Conservation (phyloP, 352 stramenopile species). For the Nothophytophthora sp. region DNA sequence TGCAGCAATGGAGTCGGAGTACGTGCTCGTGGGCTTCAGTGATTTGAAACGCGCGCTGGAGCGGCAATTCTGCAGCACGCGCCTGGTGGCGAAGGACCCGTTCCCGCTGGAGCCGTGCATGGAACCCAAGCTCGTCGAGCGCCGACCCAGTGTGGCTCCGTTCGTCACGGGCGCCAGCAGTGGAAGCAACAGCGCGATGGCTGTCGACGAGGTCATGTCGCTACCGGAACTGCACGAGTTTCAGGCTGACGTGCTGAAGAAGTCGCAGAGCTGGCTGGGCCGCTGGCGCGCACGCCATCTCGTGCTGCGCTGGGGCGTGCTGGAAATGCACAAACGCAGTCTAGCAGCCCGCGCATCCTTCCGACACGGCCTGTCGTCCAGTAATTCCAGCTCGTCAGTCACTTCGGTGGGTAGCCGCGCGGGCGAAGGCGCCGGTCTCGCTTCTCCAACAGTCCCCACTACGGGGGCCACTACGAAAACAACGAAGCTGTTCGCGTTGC, state of each 20-base stretch:
- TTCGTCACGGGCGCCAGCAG: conserved; percentile 10
- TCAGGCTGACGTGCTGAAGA: conserved; percentile 57
- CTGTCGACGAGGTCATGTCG: conserved; percentile 2
- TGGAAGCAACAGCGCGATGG: conserved; percentile 2
- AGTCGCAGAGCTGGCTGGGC: conserved; percentile 67
- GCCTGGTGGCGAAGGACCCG: conserved; percentile 38
- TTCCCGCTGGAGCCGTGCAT: conserved; percentile 34
- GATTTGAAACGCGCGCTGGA: conserved; percentile 40
- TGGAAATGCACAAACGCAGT: conserved; percentile 57
- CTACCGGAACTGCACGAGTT: conserved; percentile 42
- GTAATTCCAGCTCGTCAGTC: conserved; percentile 2
- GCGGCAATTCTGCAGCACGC: conserved; percentile 28
- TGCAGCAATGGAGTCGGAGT: not conserved
- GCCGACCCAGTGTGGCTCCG: conserved; percentile 12
- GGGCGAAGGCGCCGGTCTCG: conserved; percentile 5
- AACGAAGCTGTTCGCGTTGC: conserved; percentile 40
- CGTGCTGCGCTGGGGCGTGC: conserved; percentile 47
- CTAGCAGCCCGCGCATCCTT: conserved; percentile 24
- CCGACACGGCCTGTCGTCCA: conserved; percentile 22
- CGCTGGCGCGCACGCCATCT: conserved; percentile 52
- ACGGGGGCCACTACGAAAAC: conserved; percentile 8
- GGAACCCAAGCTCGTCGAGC: conserved; percentile 11
- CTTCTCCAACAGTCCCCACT: conserved; percentile 1
- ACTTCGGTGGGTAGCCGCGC: conserved; percentile 6
- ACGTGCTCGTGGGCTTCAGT: conserved; percentile 32